Evolutionary conservation across 1,139 yeast genomes (phyloP), one percentile per base, ranked within the genome.

Genomic region (Arxiozyma heterogenica): DNA sequence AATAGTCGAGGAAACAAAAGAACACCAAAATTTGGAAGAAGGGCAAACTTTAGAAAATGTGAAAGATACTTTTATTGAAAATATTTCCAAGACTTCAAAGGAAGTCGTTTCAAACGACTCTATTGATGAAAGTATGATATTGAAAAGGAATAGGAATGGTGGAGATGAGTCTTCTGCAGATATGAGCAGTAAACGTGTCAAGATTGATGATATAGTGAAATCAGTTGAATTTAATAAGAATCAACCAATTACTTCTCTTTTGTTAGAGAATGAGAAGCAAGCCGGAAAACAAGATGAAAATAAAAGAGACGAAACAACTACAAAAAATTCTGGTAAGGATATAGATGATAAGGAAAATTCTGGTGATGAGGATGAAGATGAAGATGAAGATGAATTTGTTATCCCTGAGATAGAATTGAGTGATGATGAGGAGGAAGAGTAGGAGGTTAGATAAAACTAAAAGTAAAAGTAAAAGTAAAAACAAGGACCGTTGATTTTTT

Each of bases 341-440:
- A 12, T 15, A 12, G 6, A 34, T 34, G n/a, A 12, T 34, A 34
- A 27, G 9, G 30, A 27, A 7, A 7, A 6, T 27, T 27, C 5
- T 45, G 27, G 30, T 51, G 39, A 22, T 51, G 51, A 17, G 61
- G 56, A 51, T n/a, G 60, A 55, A 38, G 75, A 51, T 22, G 61
- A 57, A 27, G 56, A 52, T 15, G 61, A 55, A 41, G 75, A 80
- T 6, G 85, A 81, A 57, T 77, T 81, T 55, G 86, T 80, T 57
- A 79, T 82, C 56, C 86, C 86, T 1, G 75, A 72, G 21, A 77
- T 82, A 54, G 81, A 76, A 39, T 62, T 80, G 11, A 69, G 73
- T 54, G 75, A 72, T 45, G 74, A 70, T 41, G 74, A 70, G 4
- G 65, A 55, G 30, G 30, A 27, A 4, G 65, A 55, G 30, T 8